phyloP scores from a whole-genome alignment of 2,329 filamentous ascomycete species.

The Colletotrichum simmondsii region DNA sequence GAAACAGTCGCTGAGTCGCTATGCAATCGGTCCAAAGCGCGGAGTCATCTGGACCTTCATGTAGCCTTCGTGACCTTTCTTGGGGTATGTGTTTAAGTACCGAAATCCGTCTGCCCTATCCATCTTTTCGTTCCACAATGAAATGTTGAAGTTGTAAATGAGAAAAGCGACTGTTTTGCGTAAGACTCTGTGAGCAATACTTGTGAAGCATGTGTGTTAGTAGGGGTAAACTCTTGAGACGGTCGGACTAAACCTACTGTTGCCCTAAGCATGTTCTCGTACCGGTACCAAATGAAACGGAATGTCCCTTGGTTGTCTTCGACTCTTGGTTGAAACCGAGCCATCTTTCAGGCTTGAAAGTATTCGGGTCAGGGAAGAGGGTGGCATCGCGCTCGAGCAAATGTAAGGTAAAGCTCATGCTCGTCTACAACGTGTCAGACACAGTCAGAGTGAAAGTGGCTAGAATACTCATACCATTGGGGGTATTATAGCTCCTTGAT shows the following conservation, averaged over 20 bases:
- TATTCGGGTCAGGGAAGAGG: conserved; percentile 24
- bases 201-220: not conserved
- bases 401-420: conserved; percentile 33
- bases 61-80: conserved; percentile 29
- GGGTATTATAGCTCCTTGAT: conserved; percentile 17
- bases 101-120: conserved; percentile 13
- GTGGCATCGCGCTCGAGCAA: conserved; percentile 30
- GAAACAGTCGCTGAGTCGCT: not conserved
- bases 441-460: no score
- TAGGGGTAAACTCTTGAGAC: not conserved
- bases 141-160: conserved; percentile 34
- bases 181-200: conserved; percentile 33
- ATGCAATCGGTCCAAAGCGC: conserved; percentile 14
- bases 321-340: conserved; percentile 13
- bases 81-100: conserved; percentile 33
- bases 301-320: not conserved
- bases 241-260: conserved; percentile 9
- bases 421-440: conserved; percentile 12
- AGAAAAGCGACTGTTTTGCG: conserved; percentile 33
- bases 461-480: conserved; percentile 3
- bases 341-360: conserved; percentile 35
- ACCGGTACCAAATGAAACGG: conserved; percentile 33
- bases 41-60: conserved; percentile 23
- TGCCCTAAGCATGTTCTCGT: conserved; percentile 36
- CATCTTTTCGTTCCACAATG: conserved; percentile 22